These are phyloP conservation scores for Leishmania guyanensis DNA, from an alignment of 208 protist genomes.

Conservation along the genomic window DNA sequence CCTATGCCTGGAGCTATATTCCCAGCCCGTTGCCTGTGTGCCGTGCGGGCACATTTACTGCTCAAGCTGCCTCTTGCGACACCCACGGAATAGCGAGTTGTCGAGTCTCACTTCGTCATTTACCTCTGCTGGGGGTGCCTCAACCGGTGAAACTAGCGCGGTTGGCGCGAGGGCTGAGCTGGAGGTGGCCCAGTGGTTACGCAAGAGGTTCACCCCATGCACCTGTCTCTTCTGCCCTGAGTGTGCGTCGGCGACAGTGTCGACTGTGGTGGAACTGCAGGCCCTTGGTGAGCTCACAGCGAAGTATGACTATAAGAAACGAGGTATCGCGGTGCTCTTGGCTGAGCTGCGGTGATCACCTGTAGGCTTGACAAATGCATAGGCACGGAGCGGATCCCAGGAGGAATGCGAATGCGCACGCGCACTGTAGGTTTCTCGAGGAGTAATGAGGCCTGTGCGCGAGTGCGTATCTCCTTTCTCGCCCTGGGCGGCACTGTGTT, in stretches of 20 bases:
- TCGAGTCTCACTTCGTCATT: conserved; percentile 7
- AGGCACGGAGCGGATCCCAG: neutral
- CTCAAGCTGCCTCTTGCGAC: conserved; percentile 52
- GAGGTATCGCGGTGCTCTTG: conserved; percentile 3
- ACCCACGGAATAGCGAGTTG: conserved; percentile 46
- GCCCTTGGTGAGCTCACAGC: conserved; percentile 8
- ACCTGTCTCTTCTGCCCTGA: conserved; percentile 41
- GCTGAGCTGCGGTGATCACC: neutral
- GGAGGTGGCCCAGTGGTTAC: conserved; percentile 24
- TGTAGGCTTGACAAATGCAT: neutral
- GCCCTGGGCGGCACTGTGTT: neutral
- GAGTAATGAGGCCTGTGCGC: neutral
- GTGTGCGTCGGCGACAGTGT: conserved; percentile 27
- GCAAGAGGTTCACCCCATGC: neutral
- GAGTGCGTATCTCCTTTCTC: neutral
- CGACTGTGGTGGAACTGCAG: conserved; percentile 22
- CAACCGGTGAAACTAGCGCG: neutral
- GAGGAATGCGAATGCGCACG: neutral
- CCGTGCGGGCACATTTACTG: conserved; percentile 92
- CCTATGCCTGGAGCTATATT: conserved; percentile 66
- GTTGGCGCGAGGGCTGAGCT: neutral
- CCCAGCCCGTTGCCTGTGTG: conserved; percentile 62
- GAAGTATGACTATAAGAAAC: conserved; percentile 18
- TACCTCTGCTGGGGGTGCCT: too few relatives aligned
- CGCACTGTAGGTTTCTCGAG: neutral